Conservation (phyloP, 176 grass and related monocot species). For the Triticum timopheevii region DNA sequence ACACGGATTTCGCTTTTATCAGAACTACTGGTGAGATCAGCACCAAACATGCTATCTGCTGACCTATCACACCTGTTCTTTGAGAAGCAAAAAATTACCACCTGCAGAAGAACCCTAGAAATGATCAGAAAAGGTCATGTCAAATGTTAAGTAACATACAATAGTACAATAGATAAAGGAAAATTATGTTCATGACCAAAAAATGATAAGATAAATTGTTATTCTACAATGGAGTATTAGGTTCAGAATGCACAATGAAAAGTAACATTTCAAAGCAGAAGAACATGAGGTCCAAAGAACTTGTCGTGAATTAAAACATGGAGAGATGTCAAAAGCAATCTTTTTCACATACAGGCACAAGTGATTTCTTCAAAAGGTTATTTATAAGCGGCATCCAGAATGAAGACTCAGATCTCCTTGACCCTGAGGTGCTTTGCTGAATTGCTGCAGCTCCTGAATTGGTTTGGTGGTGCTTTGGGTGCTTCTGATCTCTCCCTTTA, state of each 20-base stretch:
- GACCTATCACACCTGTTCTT: slow-evolving; percentile 95
- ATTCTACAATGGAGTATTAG: neutral
- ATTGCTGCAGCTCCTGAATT: slow-evolving; percentile 40
- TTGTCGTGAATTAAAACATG: slow-evolving; percentile 11
- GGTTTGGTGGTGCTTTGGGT: slow-evolving; percentile 53
- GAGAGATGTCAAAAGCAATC: slow-evolving; percentile 23
- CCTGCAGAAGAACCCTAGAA: slow-evolving; percentile 47
- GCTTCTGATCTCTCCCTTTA: slow-evolving; percentile 72
- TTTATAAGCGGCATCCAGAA: slow-evolving; percentile 85
- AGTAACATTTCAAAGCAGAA: neutral
- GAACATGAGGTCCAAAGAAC: slow-evolving; percentile 2
- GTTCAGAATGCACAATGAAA: slow-evolving; percentile 34
- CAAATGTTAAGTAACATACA: slow-evolving; percentile 25
- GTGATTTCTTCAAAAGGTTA: slow-evolving; percentile 86
- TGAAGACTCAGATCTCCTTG: slow-evolving; percentile 71
- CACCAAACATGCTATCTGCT: slow-evolving; percentile 77
- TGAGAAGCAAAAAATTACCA: slow-evolving; percentile 98
- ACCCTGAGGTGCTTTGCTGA: slow-evolving; percentile 58
- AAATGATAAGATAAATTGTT: slow-evolving; percentile 3
- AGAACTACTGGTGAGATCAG: slow-evolving; percentile 78
- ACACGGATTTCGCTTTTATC: slow-evolving; percentile 99
- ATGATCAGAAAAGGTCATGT: slow-evolving; percentile 16
- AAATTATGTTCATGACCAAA: slow-evolving; percentile 10
- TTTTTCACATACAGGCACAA: slow-evolving; percentile 75
- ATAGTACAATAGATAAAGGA: slow-evolving; percentile 14